These are phyloP conservation scores for Macrolepiota fuliginosa DNA, from an alignment of 768 basidiomycete genomes.

Conservation along the genomic window DNA sequence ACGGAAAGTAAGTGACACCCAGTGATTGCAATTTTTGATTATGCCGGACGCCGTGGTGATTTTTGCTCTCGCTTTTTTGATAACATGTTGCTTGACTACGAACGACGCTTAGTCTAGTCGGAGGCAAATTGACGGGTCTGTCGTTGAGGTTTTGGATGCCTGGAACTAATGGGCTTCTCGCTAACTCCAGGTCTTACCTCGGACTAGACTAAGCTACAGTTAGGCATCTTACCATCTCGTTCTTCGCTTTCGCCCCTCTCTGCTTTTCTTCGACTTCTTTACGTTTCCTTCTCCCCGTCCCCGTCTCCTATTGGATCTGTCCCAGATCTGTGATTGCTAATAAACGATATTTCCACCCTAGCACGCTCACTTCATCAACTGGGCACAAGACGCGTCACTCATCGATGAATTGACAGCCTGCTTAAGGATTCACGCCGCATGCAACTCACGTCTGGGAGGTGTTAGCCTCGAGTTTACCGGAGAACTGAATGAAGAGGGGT, in stretches of 20 bases:
- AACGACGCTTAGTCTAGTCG: neutral
- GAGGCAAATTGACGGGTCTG: neutral
- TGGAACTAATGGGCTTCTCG: neutral
- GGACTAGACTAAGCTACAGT: neutral
- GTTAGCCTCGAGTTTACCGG: conserved; percentile 93
- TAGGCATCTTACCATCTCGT: neutral
- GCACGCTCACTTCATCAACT: conserved; percentile 76
- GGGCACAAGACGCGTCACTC: conserved; percentile 89
- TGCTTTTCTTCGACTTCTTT: conserved; percentile 8
- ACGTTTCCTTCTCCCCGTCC: conserved; percentile 9
- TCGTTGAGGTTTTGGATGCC: neutral
- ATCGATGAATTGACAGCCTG: conserved; percentile 84
- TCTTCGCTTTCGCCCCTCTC: neutral
- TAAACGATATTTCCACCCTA: conserved; percentile 24
- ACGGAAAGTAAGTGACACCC: conserved; percentile 79
- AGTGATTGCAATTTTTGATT: neutral
- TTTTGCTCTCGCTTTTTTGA: neutral
- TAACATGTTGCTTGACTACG: conserved; percentile 8
- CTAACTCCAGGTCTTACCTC: neutral
- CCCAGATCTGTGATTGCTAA: neutral
- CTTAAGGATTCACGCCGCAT: conserved; percentile 74
- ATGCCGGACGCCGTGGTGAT: neutral
- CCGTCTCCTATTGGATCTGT: neutral
- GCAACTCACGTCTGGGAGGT: conserved; percentile 73
- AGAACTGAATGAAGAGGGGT: conserved; percentile 86